A percentile compares a stretch with the other conserved stretches of the same genome.
Evolutionary conservation across 352 stramenopile species (phyloP).

Genomic region (Phytopythium kandeliae): DNA sequence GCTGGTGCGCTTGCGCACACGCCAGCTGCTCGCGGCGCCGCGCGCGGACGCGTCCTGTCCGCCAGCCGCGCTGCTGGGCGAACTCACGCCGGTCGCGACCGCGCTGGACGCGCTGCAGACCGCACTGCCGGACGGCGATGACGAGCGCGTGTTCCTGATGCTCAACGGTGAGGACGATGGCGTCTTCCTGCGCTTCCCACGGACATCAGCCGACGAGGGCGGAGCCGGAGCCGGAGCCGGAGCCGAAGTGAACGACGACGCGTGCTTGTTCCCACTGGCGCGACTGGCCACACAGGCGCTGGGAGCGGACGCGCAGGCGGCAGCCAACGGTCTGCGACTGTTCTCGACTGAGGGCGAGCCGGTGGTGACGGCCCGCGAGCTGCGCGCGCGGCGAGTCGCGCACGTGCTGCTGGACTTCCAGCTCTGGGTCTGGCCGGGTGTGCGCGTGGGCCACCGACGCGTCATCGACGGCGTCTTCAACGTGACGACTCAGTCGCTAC

Average conservation of each 20-base stretch:
- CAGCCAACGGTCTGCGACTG: slow-evolving; percentile 52
- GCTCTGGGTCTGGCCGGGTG: slow-evolving; percentile 73
- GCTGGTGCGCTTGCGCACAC: slow-evolving; percentile 37
- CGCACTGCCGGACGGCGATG: slow-evolving; percentile 4
- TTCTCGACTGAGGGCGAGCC: slow-evolving; percentile 45
- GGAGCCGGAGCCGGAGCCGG: slow-evolving; percentile 4
- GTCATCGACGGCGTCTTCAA: slow-evolving; percentile 34
- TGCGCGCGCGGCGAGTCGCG: slow-evolving; percentile 37
- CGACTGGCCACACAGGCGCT: slow-evolving; percentile 26
- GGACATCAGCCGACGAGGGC: not conserved
- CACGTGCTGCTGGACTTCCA: slow-evolving; percentile 66
- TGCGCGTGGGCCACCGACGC: slow-evolving; percentile 58
- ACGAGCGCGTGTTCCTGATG: slow-evolving; percentile 53
- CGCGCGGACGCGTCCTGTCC: slow-evolving; percentile 14
- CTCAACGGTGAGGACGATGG: slow-evolving; percentile 64
- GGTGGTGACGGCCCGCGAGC: slow-evolving; percentile 28
- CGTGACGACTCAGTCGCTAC: slow-evolving; percentile 58
- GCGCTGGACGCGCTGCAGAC: slow-evolving; percentile 14
- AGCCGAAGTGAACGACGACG: slow-evolving; percentile 11
- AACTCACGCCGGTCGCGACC: slow-evolving; percentile 28
- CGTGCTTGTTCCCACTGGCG: slow-evolving; percentile 46
- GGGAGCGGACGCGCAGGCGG: slow-evolving; percentile 33
- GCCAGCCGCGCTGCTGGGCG: slow-evolving; percentile 17
- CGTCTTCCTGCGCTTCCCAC: slow-evolving; percentile 26
- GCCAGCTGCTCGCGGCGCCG: slow-evolving; percentile 24